Base-by-base conservation (phyloP, 2,329 filamentous ascomycete species). In the Sphaerostilbella broomeana region DNA sequence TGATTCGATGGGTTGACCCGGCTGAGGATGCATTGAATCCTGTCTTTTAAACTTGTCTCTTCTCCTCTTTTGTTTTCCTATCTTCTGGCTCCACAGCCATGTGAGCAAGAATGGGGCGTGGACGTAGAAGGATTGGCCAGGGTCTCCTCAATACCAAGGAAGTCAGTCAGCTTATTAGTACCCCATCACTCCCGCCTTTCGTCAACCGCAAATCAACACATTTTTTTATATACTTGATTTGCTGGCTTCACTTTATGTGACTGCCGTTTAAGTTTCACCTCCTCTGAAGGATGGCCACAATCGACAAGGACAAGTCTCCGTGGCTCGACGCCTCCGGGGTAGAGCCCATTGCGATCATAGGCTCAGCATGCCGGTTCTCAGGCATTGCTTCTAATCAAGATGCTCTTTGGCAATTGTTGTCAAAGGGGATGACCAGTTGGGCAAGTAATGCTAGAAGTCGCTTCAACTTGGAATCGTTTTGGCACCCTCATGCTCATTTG, bases 321-420 rank as follows among this genome's bases (percentile, higher is more conserved):
- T 38, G 28, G 40, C 35, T 42, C 4, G 40, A 42, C 33, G 35
- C 34, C 30, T 33, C 36, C 29, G 40, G 34, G 9, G 35, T 12
- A 2, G 60, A 64, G 37, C 62, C 64, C 16, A 67, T 68, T 40
- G 65, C 64, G n/a, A 55, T 68, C 20, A 51, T 69, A 35, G 64
- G 65, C 35, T 59, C 33, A n/a, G 60, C 53, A 4, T 68, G 63
- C 46, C 58, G 63, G 9, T 64, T 67, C 20, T 60, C 63, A 5
- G 63, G 63, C 3, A 50, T 48, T 28, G 51, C 58, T 2, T 55
- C 43, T 11, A 53, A 54, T 9, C 57, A 61, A 2, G 58, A 60
- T 2, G 52, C 54, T 41, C 51, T 66, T 4, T 65, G 63, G 62
- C 48, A 61, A 1, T 45, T 64, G 15, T 52, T 61, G 61, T 43